Conservation (phyloP, 164 flowering plant species). For the Paratinospora sagittata region DNA sequence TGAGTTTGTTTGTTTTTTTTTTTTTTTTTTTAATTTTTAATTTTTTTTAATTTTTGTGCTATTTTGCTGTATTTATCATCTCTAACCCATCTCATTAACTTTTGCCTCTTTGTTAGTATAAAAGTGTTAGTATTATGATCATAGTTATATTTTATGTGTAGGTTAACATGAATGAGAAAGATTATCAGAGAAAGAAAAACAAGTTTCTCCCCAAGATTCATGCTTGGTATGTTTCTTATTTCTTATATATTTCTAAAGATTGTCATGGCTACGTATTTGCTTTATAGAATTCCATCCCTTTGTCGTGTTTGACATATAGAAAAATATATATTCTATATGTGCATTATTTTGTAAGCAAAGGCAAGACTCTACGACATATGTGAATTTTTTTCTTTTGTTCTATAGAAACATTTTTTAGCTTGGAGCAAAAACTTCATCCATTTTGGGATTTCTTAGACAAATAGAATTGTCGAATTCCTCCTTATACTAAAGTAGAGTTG, state of each 20-base stretch:
- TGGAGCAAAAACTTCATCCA: too few species aligned
- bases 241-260: not conserved
- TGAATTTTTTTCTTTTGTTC: not conserved
- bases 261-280: not conserved
- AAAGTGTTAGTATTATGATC: not conserved
- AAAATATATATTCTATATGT: not conserved
- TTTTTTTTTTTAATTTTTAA: too few species aligned
- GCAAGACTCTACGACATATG: not conserved
- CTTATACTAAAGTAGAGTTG: too few species aligned
- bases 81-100: too few species aligned
- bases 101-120: not conserved
- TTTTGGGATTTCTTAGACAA: not conserved
- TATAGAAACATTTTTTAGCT: too few species aligned
- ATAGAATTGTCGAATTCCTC: too few species aligned
- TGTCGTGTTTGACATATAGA: not conserved
- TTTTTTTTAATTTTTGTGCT: too few species aligned
- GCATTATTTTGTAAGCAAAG: not conserved
- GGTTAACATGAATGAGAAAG: slow-evolving; percentile 99
- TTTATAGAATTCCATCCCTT: not conserved
- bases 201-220: slow-evolving; percentile 98
- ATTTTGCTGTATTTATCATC: too few species aligned
- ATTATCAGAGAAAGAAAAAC: slow-evolving; percentile 97
- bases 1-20: too few species aligned
- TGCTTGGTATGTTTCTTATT: slow-evolving; percentile 66
- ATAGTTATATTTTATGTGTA: slow-evolving; percentile 21